Evolutionary conservation across 139 green algal species (phyloP).

Genomic region (Auxenochlorella protothecoides): DNA sequence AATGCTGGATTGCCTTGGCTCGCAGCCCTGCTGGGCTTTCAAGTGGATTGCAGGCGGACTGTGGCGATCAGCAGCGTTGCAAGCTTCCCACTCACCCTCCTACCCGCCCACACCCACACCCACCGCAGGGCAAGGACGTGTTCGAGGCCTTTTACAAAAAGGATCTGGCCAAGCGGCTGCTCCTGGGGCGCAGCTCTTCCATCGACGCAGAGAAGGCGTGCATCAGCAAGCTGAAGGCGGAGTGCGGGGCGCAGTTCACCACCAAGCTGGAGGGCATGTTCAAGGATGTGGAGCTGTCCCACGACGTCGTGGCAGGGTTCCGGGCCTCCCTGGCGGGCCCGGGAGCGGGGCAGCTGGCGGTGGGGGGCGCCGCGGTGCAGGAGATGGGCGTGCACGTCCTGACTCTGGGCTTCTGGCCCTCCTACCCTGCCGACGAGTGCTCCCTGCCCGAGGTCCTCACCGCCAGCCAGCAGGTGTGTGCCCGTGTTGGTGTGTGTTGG

Average conservation of each 20-base stretch:
- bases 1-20: too few relatives aligned
- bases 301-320: constrained; percentile 70
- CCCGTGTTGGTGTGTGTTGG: too few relatives aligned
- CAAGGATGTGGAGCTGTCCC: constrained; percentile 73
- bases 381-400: constrained; percentile 87
- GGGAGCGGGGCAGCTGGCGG: not conserved
- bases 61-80: too few relatives aligned
- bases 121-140: constrained; percentile 90
- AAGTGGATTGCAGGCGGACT: too few relatives aligned
- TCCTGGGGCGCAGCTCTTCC: constrained; percentile 70
- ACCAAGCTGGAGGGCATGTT: constrained; percentile 99
- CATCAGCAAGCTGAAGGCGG: constrained; percentile 91
- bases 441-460: constrained; percentile 72
- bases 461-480: constrained; percentile 33
- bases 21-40: too few relatives aligned
- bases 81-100: too few relatives aligned
- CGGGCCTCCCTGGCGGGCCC: constrained; percentile 14
- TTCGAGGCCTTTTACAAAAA: constrained; percentile 99
- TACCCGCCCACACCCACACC: not conserved
- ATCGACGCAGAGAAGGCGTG: constrained; percentile 91
- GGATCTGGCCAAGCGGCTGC: constrained; percentile 92
- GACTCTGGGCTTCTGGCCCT: constrained; percentile 92
- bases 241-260: constrained; percentile 97
- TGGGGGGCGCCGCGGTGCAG: constrained; percentile 34
- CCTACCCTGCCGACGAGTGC: constrained; percentile 72